phyloP scores from a whole-genome alignment of 495 filamentous ascomycete species.

The Penicillium samsonianum region DNA sequence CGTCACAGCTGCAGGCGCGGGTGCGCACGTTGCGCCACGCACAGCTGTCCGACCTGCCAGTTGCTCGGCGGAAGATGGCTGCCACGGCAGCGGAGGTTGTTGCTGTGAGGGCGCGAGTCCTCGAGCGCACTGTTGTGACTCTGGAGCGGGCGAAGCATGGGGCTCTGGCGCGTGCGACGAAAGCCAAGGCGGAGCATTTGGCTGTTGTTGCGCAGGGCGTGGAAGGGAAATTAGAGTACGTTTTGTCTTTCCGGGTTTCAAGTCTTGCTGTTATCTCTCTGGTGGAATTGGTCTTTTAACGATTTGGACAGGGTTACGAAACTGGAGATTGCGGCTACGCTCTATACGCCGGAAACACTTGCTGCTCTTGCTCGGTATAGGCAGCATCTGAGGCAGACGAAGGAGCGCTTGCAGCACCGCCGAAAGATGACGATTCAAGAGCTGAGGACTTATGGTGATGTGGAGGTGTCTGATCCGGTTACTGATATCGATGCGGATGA shows the following conservation, averaged over 20 bases:
- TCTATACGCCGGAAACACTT: conserved; percentile 60
- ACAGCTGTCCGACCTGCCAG: conserved; percentile 39
- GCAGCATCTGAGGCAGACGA: conserved; percentile 53
- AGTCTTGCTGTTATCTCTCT: background rate
- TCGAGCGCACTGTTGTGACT: conserved; percentile 44
- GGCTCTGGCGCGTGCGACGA: conserved; percentile 55
- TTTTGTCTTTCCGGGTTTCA: background rate
- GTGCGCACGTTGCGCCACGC: conserved; percentile 27
- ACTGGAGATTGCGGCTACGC: conserved; percentile 41
- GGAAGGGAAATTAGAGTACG: conserved; percentile 51
- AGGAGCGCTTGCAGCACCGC: conserved; percentile 48
- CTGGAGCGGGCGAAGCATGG: conserved; percentile 68
- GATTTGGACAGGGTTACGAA: conserved; percentile 36
- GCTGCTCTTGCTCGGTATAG: conserved; percentile 59
- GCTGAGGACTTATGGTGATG: conserved; percentile 55
- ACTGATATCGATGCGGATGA: conserved; percentile 17
- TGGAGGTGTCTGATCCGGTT: conserved; percentile 19
- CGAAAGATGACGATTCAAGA: conserved; percentile 47
- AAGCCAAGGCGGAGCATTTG: conserved; percentile 57
- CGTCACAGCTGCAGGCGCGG: conserved; percentile 32
- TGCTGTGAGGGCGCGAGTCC: conserved; percentile 30
- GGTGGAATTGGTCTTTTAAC: conserved; percentile 12
- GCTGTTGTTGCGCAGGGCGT: conserved; percentile 59
- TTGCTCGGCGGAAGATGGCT: conserved; percentile 39
- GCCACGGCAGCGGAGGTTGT: conserved; percentile 41